phyloP scores from a whole-genome alignment of 345 rosid genomes.

The Reutealis trisperma region DNA sequence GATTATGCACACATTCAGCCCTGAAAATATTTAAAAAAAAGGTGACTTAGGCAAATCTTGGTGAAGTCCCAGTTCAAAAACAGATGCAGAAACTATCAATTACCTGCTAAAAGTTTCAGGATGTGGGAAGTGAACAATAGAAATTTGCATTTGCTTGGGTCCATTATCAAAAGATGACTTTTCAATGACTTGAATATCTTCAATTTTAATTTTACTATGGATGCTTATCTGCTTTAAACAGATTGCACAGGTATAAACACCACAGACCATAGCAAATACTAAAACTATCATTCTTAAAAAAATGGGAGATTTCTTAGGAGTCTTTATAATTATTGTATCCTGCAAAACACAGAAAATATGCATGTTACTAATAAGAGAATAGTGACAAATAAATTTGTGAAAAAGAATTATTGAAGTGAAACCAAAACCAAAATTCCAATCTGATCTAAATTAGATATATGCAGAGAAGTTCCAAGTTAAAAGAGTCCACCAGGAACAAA shows the following conservation, averaged over 20 bases:
- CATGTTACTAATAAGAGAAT: slow-evolving; percentile 2
- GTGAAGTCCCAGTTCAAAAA: slow-evolving; percentile 3
- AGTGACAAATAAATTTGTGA: neutral
- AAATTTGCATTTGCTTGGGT: slow-evolving; percentile 24
- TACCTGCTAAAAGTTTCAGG: slow-evolving; percentile 89
- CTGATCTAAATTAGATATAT: neutral
- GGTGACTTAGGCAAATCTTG: neutral
- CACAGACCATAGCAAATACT: slow-evolving; percentile 68
- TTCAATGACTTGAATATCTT: slow-evolving; percentile 48
- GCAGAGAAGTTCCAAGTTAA: neutral
- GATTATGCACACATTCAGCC: slow-evolving; percentile 73
- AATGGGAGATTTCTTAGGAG: slow-evolving; percentile 70
- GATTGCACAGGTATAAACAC: slow-evolving; percentile 60
- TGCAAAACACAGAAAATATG: slow-evolving; percentile 34
- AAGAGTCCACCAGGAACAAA: neutral
- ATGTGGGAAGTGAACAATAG: slow-evolving; percentile 67
- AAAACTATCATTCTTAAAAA: slow-evolving; percentile 71
- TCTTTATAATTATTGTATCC: slow-evolving; percentile 62
- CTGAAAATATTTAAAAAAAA: slow-evolving; percentile 32
- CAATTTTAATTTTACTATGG: slow-evolving; percentile 32
- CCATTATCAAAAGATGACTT: slow-evolving; percentile 29
- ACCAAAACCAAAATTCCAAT: slow-evolving; percentile 14
- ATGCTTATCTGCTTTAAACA: slow-evolving; percentile 68
- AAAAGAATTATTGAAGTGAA: slow-evolving; percentile 15
- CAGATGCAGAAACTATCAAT: slow-evolving; percentile 5